Percentiles rank a stretch among this genome's conserved stretches.
phyloP scores from a whole-genome alignment of 106 monocot species.

The Agapanthus africanus region DNA sequence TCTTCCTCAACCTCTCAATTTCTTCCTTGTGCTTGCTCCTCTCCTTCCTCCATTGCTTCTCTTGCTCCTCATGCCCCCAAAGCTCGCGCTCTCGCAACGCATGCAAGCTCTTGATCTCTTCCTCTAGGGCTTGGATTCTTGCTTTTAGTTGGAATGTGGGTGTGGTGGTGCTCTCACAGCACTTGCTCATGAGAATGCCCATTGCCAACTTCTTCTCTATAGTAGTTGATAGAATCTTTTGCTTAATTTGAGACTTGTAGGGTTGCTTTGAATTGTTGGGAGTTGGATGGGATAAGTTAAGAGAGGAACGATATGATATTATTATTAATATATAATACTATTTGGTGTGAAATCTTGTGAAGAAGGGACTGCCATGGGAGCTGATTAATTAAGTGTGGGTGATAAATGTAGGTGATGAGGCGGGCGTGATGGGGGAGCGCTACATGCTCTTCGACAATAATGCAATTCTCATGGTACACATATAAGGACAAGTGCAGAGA shows the following conservation, averaged over 20 bases:
- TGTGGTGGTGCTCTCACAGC: conserved; percentile 5
- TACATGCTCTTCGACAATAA: no score
- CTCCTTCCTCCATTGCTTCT: conserved; percentile 33
- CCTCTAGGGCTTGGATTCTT: conserved; percentile 35
- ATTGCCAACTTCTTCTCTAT: conserved; percentile 6
- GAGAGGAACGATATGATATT: not conserved
- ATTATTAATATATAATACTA: not conserved
- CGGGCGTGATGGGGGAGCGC: no score
- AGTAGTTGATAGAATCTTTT: no score
- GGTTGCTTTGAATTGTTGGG: not conserved
- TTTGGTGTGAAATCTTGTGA: not conserved
- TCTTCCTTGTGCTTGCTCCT: conserved; percentile 39
- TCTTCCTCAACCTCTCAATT: conserved; percentile 68
- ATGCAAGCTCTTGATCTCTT: conserved; percentile 29
- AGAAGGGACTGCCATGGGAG: not conserved
- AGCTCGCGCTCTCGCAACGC: conserved; percentile 25
- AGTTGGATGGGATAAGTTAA: not conserved
- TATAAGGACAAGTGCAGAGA: no score
- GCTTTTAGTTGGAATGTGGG: conserved; percentile 10
- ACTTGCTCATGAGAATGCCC: conserved; percentile 42
- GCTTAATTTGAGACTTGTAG: no score
- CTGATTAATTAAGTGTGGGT: not conserved
- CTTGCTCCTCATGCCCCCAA: conserved; percentile 21
- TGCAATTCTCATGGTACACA: no score
- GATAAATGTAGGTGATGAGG: conserved; percentile 1